Evolutionary conservation across 1,139 yeast genomes (phyloP).

Genomic region (Kodamaea arcana): DNA sequence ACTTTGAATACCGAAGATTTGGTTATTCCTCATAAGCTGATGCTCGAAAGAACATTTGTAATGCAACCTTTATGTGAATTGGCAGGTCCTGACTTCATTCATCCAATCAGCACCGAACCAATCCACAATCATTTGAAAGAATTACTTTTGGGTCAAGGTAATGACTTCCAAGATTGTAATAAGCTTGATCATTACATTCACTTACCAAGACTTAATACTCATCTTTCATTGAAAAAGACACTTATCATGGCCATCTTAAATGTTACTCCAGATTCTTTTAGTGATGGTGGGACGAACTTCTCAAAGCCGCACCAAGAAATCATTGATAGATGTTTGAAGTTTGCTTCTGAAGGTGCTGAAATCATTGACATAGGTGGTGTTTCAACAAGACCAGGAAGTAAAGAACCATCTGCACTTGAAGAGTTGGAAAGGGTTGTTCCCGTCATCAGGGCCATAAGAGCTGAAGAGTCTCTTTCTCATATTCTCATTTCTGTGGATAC

Average conservation of each 20-base stretch:
- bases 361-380: conserved; percentile 92
- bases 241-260: conserved; percentile 82
- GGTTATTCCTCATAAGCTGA: conserved; percentile 78
- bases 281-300: conserved; percentile 70
- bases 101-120: conserved; percentile 85
- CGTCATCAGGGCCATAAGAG: conserved; percentile 59
- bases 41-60: conserved; percentile 89
- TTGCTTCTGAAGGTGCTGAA: conserved; percentile 55
- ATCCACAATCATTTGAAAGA: conserved; percentile 64
- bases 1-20: conserved; percentile 54
- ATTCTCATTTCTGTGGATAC: conserved; percentile 78
- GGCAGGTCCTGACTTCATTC: conserved; percentile 57
- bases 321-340: conserved; percentile 35
- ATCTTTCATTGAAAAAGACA: conserved; percentile 34
- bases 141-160: conserved; percentile 36
- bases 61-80: conserved; percentile 84
- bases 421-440: conserved; percentile 69
- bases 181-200: conserved; percentile 46
- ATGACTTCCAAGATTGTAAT: conserved; percentile 43
- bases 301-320: conserved; percentile 24
- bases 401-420: conserved; percentile 53
- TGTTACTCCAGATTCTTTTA: conserved; percentile 91
- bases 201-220: conserved; percentile 22
- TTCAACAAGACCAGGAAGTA: conserved; percentile 82
- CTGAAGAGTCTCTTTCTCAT: conserved; percentile 31